phyloP scores from a whole-genome alignment of 2,329 filamentous ascomycete species.

The Calonectria hawksworthii region DNA sequence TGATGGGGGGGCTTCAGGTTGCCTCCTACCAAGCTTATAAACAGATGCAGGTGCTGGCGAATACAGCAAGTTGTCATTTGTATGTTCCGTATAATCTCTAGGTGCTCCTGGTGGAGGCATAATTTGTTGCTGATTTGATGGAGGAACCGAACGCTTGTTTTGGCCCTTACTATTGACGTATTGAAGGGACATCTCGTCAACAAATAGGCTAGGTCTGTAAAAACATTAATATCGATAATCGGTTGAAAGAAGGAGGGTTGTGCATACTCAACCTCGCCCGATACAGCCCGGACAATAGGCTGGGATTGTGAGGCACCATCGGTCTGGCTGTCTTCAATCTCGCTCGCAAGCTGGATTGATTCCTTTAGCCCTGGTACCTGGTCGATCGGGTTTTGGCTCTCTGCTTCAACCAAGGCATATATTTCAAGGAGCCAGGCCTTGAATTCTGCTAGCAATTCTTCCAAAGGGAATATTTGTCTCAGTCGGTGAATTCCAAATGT shows the following conservation, averaged over 20 bases:
- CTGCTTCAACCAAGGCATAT: constrained; percentile 25
- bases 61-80: constrained; percentile 37
- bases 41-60: constrained; percentile 31
- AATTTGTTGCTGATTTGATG: constrained; percentile 41
- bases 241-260: background rate
- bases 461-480: constrained; percentile 32
- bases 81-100: constrained; percentile 39
- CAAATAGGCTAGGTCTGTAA: constrained; percentile 41
- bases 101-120: constrained; percentile 32
- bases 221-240: constrained; percentile 8
- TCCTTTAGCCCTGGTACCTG: constrained; percentile 5
- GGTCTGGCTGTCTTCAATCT: constrained; percentile 34
- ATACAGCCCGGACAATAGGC: constrained; percentile 39
- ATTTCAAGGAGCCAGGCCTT: constrained; percentile 34
- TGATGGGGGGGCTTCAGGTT: background rate
- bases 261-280: constrained; percentile 35
- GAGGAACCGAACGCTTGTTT: constrained; percentile 19
- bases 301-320: constrained; percentile 43
- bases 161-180: constrained; percentile 32
- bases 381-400: background rate
- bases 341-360: constrained; percentile 19
- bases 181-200: constrained; percentile 33
- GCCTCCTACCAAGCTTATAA: background rate
- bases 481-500: constrained; percentile 31
- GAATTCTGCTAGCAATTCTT: constrained; percentile 36